Evolutionary conservation across 78 protist species (phyloP).

Genomic region (Emiliania huxleyi): DNA sequence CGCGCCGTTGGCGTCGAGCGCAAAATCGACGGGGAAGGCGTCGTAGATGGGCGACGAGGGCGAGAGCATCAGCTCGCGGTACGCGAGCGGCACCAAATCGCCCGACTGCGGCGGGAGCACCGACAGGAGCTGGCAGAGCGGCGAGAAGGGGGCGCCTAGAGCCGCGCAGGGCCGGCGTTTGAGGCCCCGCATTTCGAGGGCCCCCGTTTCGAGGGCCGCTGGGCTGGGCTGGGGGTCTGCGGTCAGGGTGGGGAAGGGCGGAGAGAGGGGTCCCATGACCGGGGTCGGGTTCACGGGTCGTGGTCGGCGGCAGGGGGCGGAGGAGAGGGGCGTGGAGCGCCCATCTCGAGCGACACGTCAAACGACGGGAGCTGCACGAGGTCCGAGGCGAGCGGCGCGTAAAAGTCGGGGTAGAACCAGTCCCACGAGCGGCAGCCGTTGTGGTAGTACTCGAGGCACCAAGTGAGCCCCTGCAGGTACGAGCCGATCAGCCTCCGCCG

Average conservation of each 20-base stretch:
- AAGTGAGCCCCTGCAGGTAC: background rate
- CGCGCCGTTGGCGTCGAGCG: background rate
- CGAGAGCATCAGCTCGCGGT: background rate
- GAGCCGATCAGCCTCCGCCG: background rate
- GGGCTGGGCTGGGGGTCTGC: no score
- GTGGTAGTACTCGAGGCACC: background rate
- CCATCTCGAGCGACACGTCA: background rate
- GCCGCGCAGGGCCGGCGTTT: no score
- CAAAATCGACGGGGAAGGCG: background rate
- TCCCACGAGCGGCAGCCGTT: background rate
- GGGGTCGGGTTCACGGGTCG: no score
- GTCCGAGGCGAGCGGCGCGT: constrained; percentile 53
- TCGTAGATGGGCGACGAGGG: background rate
- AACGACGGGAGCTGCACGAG: background rate
- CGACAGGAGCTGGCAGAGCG: constrained; percentile 29
- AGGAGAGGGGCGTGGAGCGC: no score
- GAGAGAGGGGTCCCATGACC: no score
- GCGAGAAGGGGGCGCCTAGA: constrained; percentile 9
- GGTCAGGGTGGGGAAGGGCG: no score
- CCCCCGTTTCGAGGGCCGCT: no score
- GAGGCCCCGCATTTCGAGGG: no score
- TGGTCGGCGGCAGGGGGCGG: no score
- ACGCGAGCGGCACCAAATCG: background rate
- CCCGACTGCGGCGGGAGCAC: constrained; percentile 41
- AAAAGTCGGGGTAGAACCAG: constrained; percentile 49